Evolutionary conservation across 2,329 filamentous ascomycete genomes (phyloP).

Genomic region (Hypoxylon sp.): DNA sequence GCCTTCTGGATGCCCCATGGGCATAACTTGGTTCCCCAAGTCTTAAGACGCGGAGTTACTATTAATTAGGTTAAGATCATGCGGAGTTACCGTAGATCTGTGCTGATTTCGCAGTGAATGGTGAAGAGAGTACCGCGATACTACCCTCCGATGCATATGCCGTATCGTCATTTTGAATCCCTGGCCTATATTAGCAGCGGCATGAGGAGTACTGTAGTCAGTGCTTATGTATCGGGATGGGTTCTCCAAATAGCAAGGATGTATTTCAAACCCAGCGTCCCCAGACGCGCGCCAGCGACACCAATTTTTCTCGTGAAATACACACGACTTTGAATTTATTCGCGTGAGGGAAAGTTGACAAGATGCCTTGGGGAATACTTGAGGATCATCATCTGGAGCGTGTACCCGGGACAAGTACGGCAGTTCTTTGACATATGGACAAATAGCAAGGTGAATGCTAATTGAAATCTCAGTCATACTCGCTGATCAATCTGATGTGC

Average conservation of each 20-base stretch:
- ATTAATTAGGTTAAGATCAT: constrained; percentile 25
- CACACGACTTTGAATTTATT: constrained; percentile 7
- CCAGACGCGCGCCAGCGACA: neutral
- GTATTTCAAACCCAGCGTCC: constrained; percentile 24
- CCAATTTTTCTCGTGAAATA: constrained; percentile 1
- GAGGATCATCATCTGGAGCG: constrained; percentile 60
- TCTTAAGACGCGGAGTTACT: constrained; percentile 32
- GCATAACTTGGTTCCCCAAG: constrained; percentile 24
- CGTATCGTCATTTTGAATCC: constrained; percentile 22
- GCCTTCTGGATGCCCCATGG: constrained; percentile 18
- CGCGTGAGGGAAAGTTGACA: constrained; percentile 24
- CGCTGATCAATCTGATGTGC: constrained; percentile 61
- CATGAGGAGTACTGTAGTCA: constrained; percentile 24
- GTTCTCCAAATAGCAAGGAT: constrained; percentile 22
- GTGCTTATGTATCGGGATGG: constrained; percentile 32
- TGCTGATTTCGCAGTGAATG: constrained; percentile 9
- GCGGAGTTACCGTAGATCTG: constrained; percentile 29
- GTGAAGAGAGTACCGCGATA: constrained; percentile 21
- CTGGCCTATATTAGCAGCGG: constrained; percentile 14
- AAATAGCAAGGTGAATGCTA: constrained; percentile 25
- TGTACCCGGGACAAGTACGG: constrained; percentile 63
- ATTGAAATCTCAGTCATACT: constrained; percentile 56
- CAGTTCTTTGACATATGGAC: neutral
- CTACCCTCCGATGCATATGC: constrained; percentile 28
- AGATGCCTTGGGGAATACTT: constrained; percentile 63